Evolutionary conservation across 768 basidiomycete species (phyloP).

Genomic region (Gloeostereum incarnatum): DNA sequence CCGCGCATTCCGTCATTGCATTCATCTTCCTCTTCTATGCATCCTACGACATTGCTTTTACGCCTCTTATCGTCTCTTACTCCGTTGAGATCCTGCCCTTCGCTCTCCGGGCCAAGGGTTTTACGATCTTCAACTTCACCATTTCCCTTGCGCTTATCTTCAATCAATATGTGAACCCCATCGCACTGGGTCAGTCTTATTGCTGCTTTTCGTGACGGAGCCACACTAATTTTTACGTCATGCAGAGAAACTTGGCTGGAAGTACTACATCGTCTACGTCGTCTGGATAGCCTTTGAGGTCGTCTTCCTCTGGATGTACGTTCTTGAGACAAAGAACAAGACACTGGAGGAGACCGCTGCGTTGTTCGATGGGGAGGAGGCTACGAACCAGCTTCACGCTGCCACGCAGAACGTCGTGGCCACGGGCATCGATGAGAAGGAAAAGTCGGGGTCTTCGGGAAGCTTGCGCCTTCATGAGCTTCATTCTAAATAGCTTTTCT

Average conservation of each 20-base stretch:
- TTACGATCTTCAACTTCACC: conserved; percentile 44
- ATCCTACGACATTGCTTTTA: conserved; percentile 32
- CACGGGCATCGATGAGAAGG: neutral
- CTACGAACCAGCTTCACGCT: conserved; percentile 7
- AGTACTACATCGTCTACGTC: neutral
- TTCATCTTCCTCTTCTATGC: conserved; percentile 53
- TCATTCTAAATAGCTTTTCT: too few relatives aligned
- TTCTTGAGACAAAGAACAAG: conserved; percentile 39
- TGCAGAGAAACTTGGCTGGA: too few relatives aligned
- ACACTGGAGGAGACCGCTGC: conserved; percentile 48
- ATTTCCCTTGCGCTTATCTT: conserved; percentile 52
- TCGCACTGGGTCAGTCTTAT: conserved; percentile 34
- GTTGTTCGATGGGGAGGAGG: conserved; percentile 44
- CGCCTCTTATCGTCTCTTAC: conserved; percentile 29
- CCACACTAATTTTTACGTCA: conserved; percentile 24
- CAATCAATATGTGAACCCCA: conserved; percentile 53
- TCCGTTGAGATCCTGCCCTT: conserved; percentile 55
- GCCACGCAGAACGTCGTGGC: conserved; percentile 2
- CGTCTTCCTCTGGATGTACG: conserved; percentile 32
- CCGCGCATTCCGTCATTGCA: conserved; percentile 40
- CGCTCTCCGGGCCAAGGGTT: conserved; percentile 49
- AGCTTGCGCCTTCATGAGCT: too few relatives aligned
- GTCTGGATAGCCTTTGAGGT: conserved; percentile 38
- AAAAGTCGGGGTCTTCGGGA: too few relatives aligned
- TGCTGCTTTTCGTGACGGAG: conserved; percentile 44